Evolutionary conservation across 805 yeast species (phyloP).

Genomic region (Zygoascus flipseniorum): DNA sequence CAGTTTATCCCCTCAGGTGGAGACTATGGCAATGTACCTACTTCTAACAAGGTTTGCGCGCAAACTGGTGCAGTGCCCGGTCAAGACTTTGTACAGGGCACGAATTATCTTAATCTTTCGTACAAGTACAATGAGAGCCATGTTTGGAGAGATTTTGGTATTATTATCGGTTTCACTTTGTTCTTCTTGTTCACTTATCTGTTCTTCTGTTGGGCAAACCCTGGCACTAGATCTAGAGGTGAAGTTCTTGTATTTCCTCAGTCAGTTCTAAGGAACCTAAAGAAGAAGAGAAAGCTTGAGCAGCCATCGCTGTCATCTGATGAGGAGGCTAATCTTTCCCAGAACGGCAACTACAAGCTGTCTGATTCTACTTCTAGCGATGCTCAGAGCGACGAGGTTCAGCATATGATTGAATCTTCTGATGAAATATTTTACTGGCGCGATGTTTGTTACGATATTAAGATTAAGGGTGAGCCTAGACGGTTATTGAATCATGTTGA

Average conservation of each 20-base stretch:
- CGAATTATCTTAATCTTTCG: constrained; percentile 36
- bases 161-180: constrained; percentile 45
- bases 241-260: constrained; percentile 50
- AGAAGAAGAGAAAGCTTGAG: constrained; percentile 8
- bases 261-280: constrained; percentile 11
- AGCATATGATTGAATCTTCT: constrained; percentile 12
- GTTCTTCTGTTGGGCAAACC: constrained; percentile 39
- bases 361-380: constrained; percentile 2
- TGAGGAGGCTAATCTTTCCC: constrained; percentile 14
- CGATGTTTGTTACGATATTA: constrained; percentile 61
- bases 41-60: constrained; percentile 40
- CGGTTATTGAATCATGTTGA: constrained; percentile 57
- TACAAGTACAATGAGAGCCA: constrained; percentile 39
- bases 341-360: constrained; percentile 8
- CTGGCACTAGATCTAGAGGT: constrained; percentile 37
- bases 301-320: constrained; percentile 16
- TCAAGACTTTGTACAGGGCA: constrained; percentile 41
- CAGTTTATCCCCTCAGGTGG: constrained; percentile 39
- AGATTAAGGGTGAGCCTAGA: constrained; percentile 43
- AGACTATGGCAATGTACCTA: constrained; percentile 27
- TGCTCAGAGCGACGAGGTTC: not conserved
- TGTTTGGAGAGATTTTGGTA: constrained; percentile 61
- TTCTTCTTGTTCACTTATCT: constrained; percentile 50
- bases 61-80: constrained; percentile 53
- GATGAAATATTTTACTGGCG: constrained; percentile 61